Percentiles rank a stretch among this genome's conserved stretches.
Conservation (phyloP, 2,329 filamentous ascomycete genomes). For the Claviceps lovelessii region DNA sequence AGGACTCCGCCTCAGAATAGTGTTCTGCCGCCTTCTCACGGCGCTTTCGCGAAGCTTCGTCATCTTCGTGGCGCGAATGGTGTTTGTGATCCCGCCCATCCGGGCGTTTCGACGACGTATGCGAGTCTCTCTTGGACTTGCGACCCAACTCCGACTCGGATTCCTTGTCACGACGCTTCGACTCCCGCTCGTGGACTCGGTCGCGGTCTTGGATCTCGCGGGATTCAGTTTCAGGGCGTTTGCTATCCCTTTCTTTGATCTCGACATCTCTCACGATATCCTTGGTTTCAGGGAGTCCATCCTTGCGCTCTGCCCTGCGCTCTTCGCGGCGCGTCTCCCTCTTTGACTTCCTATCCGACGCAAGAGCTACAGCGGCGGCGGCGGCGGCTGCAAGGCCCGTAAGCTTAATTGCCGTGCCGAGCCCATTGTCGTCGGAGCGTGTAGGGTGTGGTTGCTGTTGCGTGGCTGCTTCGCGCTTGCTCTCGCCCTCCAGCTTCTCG, state of each 20-base stretch:
- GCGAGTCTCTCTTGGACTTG: conserved; percentile 18
- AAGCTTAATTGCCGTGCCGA: conserved; percentile 29
- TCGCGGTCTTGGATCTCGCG: conserved; percentile 8
- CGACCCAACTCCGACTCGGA: conserved; percentile 6
- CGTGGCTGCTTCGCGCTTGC: conserved; percentile 18
- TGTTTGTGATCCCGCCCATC: conserved; percentile 17
- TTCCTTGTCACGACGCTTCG: conserved; percentile 13
- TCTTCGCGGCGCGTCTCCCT: conserved; percentile 9
- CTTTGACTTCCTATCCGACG: conserved; percentile 12
- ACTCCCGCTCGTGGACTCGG: conserved; percentile 11
- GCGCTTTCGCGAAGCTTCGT: conserved; percentile 16
- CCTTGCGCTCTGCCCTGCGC: conserved; percentile 10
- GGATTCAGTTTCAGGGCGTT: conserved; percentile 6
- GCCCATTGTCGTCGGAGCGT: conserved; percentile 23
- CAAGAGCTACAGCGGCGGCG: conserved; percentile 26
- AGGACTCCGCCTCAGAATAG: conserved; percentile 11
- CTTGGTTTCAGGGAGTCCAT: conserved; percentile 8
- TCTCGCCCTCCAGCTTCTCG: conserved; percentile 24
- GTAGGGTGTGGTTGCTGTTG: conserved; percentile 9
- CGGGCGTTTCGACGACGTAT: conserved; percentile 13
- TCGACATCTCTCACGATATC: not conserved
- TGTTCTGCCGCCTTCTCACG: conserved; percentile 14
- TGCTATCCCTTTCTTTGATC: not conserved
- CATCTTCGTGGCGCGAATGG: conserved; percentile 19
- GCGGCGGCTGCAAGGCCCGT: conserved; percentile 35